These are phyloP conservation scores for Trichoderma lentiforme DNA, from an alignment of 2,329 filamentous ascomycete genomes.

Conservation along the genomic window DNA sequence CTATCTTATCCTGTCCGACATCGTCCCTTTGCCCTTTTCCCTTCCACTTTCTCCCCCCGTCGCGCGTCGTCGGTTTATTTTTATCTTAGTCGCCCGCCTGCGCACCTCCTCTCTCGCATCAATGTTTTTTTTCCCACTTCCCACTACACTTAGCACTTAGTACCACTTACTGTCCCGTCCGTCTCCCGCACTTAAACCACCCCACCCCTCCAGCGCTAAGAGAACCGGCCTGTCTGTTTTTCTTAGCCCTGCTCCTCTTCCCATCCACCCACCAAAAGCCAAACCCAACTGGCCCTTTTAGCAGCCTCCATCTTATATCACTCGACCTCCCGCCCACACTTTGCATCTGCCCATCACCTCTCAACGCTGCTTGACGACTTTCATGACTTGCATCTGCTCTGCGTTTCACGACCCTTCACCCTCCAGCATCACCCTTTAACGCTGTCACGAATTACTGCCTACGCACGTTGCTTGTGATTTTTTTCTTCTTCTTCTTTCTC, in stretches of 20 bases:
- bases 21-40: neutral
- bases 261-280: neutral
- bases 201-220: constrained; percentile 4
- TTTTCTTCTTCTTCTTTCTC: neutral
- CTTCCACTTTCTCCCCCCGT: neutral
- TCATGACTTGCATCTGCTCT: constrained; percentile 17
- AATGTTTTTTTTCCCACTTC: neutral
- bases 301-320: constrained; percentile 13
- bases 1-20: neutral
- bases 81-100: constrained; percentile 5
- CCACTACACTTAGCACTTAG: neutral
- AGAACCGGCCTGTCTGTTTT: neutral
- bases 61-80: constrained; percentile 10
- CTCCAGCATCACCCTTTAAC: neutral
- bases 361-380: constrained; percentile 16
- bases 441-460: constrained; percentile 12
- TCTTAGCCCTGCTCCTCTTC: neutral
- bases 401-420: constrained; percentile 7
- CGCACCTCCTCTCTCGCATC: neutral
- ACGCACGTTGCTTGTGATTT: constrained; percentile 1
- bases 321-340: constrained; percentile 6
- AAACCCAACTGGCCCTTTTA: neutral
- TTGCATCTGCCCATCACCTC: constrained; percentile 3
- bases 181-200: neutral
- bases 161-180: neutral